phyloP scores from a whole-genome alignment of 306 rosid species.

The Canavalia ensiformis region DNA sequence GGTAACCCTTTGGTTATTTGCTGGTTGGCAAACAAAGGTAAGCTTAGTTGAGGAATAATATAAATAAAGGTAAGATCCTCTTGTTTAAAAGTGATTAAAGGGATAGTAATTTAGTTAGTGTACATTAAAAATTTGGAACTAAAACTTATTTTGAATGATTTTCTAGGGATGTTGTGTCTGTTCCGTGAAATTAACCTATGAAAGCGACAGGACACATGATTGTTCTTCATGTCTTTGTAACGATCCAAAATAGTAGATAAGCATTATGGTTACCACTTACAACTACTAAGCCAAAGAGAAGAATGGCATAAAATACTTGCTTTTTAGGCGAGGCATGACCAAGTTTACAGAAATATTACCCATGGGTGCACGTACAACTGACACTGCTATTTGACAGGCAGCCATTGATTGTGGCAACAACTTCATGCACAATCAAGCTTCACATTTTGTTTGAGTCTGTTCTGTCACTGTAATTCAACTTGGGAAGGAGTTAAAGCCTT shows the following conservation, averaged over 20 bases:
- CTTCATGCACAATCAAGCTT: constrained; percentile 33
- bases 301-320: constrained; percentile 25
- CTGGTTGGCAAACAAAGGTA: not conserved
- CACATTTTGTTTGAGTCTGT: constrained; percentile 40
- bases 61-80: not conserved
- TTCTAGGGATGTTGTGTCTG: constrained; percentile 22
- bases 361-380: constrained; percentile 49
- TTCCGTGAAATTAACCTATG: constrained; percentile 14
- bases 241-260: constrained; percentile 38
- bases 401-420: constrained; percentile 41
- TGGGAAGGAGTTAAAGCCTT: constrained; percentile 50
- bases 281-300: constrained; percentile 28
- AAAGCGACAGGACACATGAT: constrained; percentile 59
- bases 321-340: constrained; percentile 24
- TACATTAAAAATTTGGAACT: constrained; percentile 19
- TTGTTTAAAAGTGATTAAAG: not conserved
- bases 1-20: no score
- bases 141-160: not conserved
- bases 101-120: not conserved
- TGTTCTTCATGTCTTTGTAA: constrained; percentile 58
- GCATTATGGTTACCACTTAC: constrained; percentile 20
- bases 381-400: constrained; percentile 46
- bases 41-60: not conserved
- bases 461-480: constrained; percentile 55
- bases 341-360: constrained; percentile 20